A percentile compares a stretch with the other conserved stretches of the same genome.
phyloP scores from a whole-genome alignment of 257 asterid genomes.

The Dorcoceras hygrometricum region DNA sequence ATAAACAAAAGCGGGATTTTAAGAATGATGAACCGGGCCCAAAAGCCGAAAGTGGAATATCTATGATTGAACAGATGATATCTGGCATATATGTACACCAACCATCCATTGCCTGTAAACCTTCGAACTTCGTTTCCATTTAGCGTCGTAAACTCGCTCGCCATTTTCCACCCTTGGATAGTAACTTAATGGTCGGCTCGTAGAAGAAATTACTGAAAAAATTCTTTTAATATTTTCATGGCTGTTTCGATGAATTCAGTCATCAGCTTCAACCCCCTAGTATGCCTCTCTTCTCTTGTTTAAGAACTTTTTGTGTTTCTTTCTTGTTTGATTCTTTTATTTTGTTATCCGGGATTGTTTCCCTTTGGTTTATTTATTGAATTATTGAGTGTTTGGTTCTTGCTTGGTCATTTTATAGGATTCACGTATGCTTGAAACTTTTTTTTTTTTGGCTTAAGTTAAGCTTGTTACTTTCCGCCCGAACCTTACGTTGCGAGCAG shows the following conservation, averaged over 20 bases:
- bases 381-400: neutral
- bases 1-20: too few species aligned
- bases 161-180: neutral
- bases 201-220: conserved; percentile 11
- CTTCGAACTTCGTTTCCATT: neutral
- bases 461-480: neutral
- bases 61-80: conserved; percentile 15
- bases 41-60: neutral
- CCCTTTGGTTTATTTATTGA: neutral
- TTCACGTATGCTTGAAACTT: neutral
- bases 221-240: conserved; percentile 32
- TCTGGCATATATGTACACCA: conserved; percentile 31
- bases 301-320: neutral
- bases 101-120: conserved; percentile 21
- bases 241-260: conserved; percentile 58
- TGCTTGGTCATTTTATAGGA: neutral
- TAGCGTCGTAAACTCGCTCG: neutral
- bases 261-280: conserved; percentile 45
- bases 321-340: conserved; percentile 3
- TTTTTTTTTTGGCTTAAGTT: neutral
- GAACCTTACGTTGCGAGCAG: neutral
- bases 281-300: conserved; percentile 29
- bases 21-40: too few species aligned
- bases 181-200: conserved; percentile 35
- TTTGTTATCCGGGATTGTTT: neutral